Evolutionary conservation across 805 yeast genomes (phyloP).

Genomic region (Debaryomyces prosopidis): DNA sequence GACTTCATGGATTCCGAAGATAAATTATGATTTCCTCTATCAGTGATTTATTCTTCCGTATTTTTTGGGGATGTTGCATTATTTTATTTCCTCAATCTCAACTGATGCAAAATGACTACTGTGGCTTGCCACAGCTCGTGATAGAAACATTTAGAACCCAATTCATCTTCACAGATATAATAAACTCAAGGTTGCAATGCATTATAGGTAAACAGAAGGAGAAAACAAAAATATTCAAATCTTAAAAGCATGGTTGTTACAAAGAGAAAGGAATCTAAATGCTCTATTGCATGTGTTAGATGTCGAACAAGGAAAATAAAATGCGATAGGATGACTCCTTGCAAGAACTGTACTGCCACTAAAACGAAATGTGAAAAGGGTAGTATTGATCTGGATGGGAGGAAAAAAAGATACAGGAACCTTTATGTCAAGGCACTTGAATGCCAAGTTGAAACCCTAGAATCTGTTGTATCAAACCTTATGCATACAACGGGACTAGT

Average conservation of each 20-base stretch:
- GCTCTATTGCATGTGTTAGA: conserved; percentile 3
- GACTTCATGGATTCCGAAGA: neutral
- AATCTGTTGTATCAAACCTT: conserved; percentile 1
- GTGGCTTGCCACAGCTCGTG: too few species aligned
- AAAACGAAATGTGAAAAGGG: conserved; percentile 3
- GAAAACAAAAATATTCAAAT: neutral
- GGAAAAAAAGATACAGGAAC: conserved; percentile 3
- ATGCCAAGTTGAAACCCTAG: conserved; percentile 4
- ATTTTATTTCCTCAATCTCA: too few species aligned
- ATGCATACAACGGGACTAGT: neutral
- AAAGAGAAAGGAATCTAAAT: conserved; percentile 3
- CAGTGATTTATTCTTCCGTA: neutral
- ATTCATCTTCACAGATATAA: too few species aligned
- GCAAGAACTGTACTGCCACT: conserved; percentile 2
- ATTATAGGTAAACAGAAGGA: too few species aligned
- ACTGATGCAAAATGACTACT: too few species aligned
- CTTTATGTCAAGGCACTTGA: conserved; percentile 5
- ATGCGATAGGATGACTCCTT: conserved; percentile 4
- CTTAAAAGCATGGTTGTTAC: neutral
- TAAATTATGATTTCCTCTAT: neutral
- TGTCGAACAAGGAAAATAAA: conserved; percentile 4
- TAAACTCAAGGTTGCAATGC: too few species aligned
- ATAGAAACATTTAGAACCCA: too few species aligned
- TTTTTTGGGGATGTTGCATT: too few species aligned
- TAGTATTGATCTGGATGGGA: conserved; percentile 2